A percentile compares a stretch with the other conserved stretches of the same genome.
Evolutionary conservation across 768 basidiomycete species (phyloP).

Genomic region (Lactarius deliciosus): DNA sequence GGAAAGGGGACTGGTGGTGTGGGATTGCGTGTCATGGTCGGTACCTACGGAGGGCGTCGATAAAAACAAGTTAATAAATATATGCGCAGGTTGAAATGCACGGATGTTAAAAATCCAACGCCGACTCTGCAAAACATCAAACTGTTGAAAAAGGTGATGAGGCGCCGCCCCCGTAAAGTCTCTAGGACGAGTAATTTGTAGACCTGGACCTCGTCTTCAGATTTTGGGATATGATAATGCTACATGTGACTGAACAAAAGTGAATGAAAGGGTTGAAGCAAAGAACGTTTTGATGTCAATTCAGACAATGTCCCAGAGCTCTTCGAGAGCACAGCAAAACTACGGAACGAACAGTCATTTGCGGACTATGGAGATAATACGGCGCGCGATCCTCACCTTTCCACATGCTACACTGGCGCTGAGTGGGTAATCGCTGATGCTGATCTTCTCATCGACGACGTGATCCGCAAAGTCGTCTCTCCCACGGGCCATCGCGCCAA

Average conservation of each 20-base stretch:
- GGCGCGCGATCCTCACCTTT: conserved; percentile 61
- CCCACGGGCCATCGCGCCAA: conserved; percentile 97
- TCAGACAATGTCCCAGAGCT: conserved; percentile 91
- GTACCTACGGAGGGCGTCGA: conserved; percentile 12
- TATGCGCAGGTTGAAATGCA: conserved; percentile 38
- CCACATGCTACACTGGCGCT: conserved; percentile 96
- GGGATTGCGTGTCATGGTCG: conserved; percentile 5
- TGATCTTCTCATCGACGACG: conserved; percentile 93
- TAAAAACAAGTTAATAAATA: conserved; percentile 22
- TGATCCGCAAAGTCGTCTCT: conserved; percentile 96
- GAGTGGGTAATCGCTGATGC: conserved; percentile 90
- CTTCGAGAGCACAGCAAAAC: conserved; percentile 92
- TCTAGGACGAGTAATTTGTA: neutral
- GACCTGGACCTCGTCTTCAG: conserved; percentile 8
- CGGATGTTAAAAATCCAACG: conserved; percentile 23
- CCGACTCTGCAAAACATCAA: conserved; percentile 25
- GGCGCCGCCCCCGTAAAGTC: neutral
- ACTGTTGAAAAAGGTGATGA: neutral
- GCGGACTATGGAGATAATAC: neutral
- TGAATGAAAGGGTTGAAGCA: neutral
- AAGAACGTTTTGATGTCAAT: neutral
- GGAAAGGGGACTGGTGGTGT: neutral
- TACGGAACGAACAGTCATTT: conserved; percentile 34
- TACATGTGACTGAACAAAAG: conserved; percentile 11
- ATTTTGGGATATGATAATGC: conserved; percentile 12